These are phyloP conservation scores for Ophiostoma sp. DNA, from an alignment of 2,329 filamentous ascomycete genomes.

Conservation along the genomic window DNA sequence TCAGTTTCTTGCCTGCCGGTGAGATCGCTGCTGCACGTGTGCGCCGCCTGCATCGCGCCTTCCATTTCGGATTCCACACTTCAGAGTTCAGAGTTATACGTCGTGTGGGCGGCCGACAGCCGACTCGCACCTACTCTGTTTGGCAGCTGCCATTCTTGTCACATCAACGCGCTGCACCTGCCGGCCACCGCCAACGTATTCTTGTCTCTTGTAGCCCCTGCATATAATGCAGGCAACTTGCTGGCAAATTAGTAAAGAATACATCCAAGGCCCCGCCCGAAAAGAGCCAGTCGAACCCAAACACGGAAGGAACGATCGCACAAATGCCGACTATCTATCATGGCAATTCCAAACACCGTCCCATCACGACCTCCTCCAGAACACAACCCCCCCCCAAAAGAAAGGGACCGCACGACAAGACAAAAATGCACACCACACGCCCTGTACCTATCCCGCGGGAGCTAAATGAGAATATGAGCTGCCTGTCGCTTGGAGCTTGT, in stretches of 20 bases:
- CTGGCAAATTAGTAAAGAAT: not conserved
- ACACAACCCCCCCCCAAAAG: not conserved
- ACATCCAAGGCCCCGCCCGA: not conserved
- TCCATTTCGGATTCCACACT: not conserved
- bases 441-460: not conserved
- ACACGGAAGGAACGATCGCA: not conserved
- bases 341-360: no score
- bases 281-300: not conserved
- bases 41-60: not conserved
- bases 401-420: not conserved
- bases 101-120: not conserved
- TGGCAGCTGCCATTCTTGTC: not conserved
- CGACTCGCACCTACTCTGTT: not conserved
- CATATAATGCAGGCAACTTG: constrained; percentile 1
- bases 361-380: no score
- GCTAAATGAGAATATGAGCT: not conserved
- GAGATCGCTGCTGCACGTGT: not conserved
- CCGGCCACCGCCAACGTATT: not conserved
- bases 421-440: not conserved
- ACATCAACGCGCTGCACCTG: no score
- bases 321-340: not conserved
- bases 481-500: not conserved
- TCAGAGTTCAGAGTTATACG: no score
- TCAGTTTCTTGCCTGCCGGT: no score
- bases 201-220: not conserved